Evolutionary conservation across 352 stramenopile genomes (phyloP), one percentile per base, ranked within the genome.

Genomic region (Pythium insidiosum): DNA sequence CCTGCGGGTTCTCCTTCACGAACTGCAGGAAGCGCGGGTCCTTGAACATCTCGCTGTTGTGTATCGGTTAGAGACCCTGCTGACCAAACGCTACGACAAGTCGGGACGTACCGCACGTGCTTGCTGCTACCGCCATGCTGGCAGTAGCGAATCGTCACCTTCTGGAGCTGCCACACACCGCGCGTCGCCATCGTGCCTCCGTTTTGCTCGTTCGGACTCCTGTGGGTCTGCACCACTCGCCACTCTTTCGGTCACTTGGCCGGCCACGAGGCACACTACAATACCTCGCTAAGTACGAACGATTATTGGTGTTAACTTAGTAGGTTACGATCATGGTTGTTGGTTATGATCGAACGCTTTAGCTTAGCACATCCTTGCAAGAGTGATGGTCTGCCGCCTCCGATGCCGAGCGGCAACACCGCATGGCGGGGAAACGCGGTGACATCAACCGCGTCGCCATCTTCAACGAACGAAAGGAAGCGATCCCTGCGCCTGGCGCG

Each of bases 1-100:
- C 71, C 63, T 94, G 82, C 43, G 82, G 82, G 55, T 94, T 94
- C 48, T 88, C 78, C 56, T 87, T 76, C 34, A 94, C 82, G 47
- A 94, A 91, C 35, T 73, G 63, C 25, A 88, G 55, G 58, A 94
- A 94, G 34, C 77, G 78, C 49, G 72, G 43, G 46, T 91, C 77
- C 34, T 63, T 59, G 38, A 94, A 64, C 58, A 94, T 67, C 28
- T 87, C 58, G 25, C 69, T 82, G 38, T 25, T 5, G 34, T 13
- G 28, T n/a, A n/a, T n/a, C n/a, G n/a, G n/a, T n/a, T n/a, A n/a
- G n/a, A n/a, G n/a, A n/a, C n/a, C n/a, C n/a, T n/a, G n/a, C n/a
- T n/a, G n/a, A n/a, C n/a, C n/a, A n/a, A n/a, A n/a, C n/a, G n/a
- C n/a, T n/a, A n/a, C n/a, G n/a, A n/a, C n/a, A n/a, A n/a, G n/a